These are phyloP conservation scores for Colletotrichum agaves DNA, from an alignment of 2,329 filamentous ascomycete species.

Conservation along the genomic window DNA sequence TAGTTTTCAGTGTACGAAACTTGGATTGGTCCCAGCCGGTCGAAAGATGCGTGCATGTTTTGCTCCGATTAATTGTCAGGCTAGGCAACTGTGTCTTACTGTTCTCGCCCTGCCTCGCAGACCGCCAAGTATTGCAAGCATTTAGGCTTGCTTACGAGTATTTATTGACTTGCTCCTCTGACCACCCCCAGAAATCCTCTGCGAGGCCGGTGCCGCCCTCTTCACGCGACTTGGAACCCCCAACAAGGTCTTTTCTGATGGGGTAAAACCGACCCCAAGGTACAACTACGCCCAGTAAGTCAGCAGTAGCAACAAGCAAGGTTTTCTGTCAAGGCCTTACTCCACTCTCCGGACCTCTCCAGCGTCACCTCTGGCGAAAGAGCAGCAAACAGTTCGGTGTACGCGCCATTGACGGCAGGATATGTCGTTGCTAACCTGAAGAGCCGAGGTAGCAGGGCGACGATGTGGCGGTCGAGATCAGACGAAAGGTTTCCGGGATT, in stretches of 20 bases:
- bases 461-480: constrained; percentile 44
- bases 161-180: constrained; percentile 49
- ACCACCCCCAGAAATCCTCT: constrained; percentile 55
- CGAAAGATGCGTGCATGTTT: not conserved
- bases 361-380: constrained; percentile 55
- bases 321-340: constrained; percentile 26
- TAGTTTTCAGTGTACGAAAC: constrained; percentile 22
- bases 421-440: constrained; percentile 40
- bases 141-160: not conserved
- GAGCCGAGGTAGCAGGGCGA: constrained; percentile 24
- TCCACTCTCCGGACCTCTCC: constrained; percentile 49
- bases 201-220: constrained; percentile 52
- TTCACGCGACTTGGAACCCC: constrained; percentile 43
- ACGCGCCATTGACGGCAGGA: constrained; percentile 53
- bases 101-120: not conserved
- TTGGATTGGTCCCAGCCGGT: not conserved
- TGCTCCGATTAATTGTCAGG: not conserved
- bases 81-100: not conserved
- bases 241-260: constrained; percentile 44
- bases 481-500: constrained; percentile 55
- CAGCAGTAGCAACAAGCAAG: not conserved
- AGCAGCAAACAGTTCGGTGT: constrained; percentile 59
- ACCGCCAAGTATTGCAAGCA: too few species aligned
- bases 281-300: constrained; percentile 41
- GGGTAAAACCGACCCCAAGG: constrained; percentile 52